Percentiles rank a stretch among this genome's conserved stretches.
Conservation (phyloP, 495 filamentous ascomycete genomes). For the Aspergillus baeticus region DNA sequence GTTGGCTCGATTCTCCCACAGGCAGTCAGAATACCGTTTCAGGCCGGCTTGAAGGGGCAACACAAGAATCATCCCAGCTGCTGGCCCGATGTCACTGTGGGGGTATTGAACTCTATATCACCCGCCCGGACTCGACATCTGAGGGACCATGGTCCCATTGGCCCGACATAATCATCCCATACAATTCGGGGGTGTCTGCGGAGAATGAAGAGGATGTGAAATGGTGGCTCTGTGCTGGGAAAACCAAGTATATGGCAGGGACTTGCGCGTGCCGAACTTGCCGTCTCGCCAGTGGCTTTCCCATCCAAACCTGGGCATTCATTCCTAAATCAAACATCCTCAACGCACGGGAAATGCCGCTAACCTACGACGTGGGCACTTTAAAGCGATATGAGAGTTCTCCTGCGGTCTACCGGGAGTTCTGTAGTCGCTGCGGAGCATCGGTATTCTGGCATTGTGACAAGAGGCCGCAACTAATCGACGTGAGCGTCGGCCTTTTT, state of each 20-base stretch:
- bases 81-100: slow-evolving; percentile 42
- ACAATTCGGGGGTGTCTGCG: slow-evolving; percentile 30
- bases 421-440: slow-evolving; percentile 63
- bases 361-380: slow-evolving; percentile 47
- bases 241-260: slow-evolving; percentile 59
- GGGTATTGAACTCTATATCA: slow-evolving; percentile 45
- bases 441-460: slow-evolving; percentile 65
- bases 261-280: slow-evolving; percentile 66
- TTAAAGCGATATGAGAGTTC: slow-evolving; percentile 56
- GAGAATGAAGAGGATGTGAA: slow-evolving; percentile 43
- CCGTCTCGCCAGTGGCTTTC: slow-evolving; percentile 60
- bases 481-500: slow-evolving; percentile 64
- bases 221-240: slow-evolving; percentile 50
- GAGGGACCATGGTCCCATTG: slow-evolving; percentile 44
- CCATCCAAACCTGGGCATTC: slow-evolving; percentile 69
- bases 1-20: slow-evolving; percentile 19
- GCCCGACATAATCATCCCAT: slow-evolving; percentile 54
- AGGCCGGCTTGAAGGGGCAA: neutral
- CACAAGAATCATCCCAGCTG: slow-evolving; percentile 17
- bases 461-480: slow-evolving; percentile 56
- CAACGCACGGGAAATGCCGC: slow-evolving; percentile 32
- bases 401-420: slow-evolving; percentile 55
- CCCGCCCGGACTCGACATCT: slow-evolving; percentile 40
- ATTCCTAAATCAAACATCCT: slow-evolving; percentile 61
- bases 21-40: slow-evolving; percentile 10